phyloP scores from a whole-genome alignment of 306 rosid species.

The Ceratonia siliqua region DNA sequence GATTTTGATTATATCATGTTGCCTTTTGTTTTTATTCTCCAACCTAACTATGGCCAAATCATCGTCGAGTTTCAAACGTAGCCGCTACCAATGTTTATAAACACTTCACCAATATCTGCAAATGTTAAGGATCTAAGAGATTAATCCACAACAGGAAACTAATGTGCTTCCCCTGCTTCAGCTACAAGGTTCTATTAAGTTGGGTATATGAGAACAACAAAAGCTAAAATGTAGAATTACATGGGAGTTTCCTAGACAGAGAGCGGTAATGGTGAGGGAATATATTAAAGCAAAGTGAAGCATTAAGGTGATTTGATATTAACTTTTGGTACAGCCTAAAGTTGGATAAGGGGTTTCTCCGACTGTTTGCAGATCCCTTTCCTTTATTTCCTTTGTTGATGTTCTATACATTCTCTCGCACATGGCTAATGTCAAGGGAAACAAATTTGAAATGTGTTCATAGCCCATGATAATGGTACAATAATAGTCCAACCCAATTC shows the following conservation, averaged over 20 bases:
- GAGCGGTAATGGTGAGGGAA: conserved; percentile 49
- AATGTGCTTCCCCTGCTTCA: background rate
- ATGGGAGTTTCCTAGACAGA: conserved; percentile 44
- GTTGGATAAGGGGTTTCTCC: no score
- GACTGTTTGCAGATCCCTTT: conserved; percentile 10
- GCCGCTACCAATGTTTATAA: conserved; percentile 13
- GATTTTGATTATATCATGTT: conserved; percentile 21
- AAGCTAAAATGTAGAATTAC: conserved; percentile 41
- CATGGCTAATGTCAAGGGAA: conserved; percentile 34
- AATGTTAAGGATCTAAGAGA: no score
- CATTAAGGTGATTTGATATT: conserved; percentile 33
- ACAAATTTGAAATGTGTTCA: no score
- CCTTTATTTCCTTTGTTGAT: conserved; percentile 22
- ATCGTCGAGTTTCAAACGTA: conserved; percentile 27
- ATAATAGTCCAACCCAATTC: no score
- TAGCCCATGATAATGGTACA: no score
- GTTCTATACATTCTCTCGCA: conserved; percentile 41
- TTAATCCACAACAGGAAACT: no score
- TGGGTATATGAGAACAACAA: conserved; percentile 2
- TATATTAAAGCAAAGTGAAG: conserved; percentile 47
- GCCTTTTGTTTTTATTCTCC: conserved; percentile 5
- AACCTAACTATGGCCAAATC: conserved; percentile 28
- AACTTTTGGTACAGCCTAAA: conserved; percentile 36
- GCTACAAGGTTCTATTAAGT: no score
- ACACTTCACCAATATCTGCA: background rate